A percentile compares a stretch with the other conserved stretches of the same genome.
phyloP scores from a whole-genome alignment of 306 rosid genomes.

The Echinosophora koreensis region DNA sequence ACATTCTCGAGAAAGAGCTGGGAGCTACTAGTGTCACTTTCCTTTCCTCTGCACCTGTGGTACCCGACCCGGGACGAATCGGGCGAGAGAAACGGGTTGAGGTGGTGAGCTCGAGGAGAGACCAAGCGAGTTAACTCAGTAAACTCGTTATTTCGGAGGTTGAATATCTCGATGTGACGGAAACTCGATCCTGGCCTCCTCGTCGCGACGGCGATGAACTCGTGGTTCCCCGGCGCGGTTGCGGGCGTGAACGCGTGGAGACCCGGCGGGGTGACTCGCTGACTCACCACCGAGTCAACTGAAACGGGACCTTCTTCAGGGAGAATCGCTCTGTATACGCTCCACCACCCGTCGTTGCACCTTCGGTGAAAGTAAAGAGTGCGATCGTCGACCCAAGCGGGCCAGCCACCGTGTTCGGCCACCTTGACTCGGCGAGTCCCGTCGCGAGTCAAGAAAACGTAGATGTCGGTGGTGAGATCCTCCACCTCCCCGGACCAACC shows the following conservation, averaged over 20 bases:
- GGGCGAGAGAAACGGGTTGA: slow-evolving; percentile 85
- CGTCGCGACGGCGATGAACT: slow-evolving; percentile 85
- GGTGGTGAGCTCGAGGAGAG: slow-evolving; percentile 72
- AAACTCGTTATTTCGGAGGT: slow-evolving; percentile 64
- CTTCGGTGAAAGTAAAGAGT: slow-evolving; percentile 84
- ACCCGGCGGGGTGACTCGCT: slow-evolving; percentile 88
- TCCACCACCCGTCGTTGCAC: slow-evolving; percentile 82
- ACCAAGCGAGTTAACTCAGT: slow-evolving; percentile 68
- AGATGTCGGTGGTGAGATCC: slow-evolving; percentile 83
- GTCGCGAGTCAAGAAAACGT: slow-evolving; percentile 72
- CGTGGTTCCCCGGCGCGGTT: slow-evolving; percentile 69
- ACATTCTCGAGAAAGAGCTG: slow-evolving; percentile 65
- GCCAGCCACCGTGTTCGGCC: slow-evolving; percentile 95
- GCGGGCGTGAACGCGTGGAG: slow-evolving; percentile 91
- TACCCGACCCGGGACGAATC: slow-evolving; percentile 76
- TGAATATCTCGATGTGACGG: slow-evolving; percentile 82
- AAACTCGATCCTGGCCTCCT: slow-evolving; percentile 64
- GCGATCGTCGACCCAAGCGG: slow-evolving; percentile 78
- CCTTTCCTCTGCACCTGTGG: slow-evolving; percentile 80
- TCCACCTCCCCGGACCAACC: slow-evolving; percentile 89
- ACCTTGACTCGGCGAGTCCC: slow-evolving; percentile 72
- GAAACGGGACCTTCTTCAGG: slow-evolving; percentile 54
- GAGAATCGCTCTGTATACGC: slow-evolving; percentile 72
- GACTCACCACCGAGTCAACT: slow-evolving; percentile 54
- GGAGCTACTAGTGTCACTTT: slow-evolving; percentile 21